These are phyloP conservation scores for Sporothrix euskadiensis DNA, from an alignment of 2,329 filamentous ascomycete genomes.

Conservation along the genomic window DNA sequence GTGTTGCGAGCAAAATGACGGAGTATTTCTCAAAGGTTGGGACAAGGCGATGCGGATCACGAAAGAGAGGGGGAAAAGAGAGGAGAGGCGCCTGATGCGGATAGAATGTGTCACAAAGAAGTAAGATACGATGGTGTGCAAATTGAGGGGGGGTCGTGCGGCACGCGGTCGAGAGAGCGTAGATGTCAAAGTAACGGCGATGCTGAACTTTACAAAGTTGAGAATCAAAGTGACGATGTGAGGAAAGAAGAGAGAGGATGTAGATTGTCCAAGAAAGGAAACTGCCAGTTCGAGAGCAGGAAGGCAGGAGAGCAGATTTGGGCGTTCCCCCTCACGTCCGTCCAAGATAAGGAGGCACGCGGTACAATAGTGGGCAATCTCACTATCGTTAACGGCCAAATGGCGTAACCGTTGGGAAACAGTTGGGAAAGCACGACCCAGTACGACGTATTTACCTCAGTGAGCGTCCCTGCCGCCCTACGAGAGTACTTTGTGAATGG, in stretches of 20 bases:
- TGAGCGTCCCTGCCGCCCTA: background rate
- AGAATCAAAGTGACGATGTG: background rate
- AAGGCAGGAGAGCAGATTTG: conserved; percentile 12
- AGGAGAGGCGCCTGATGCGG: conserved; percentile 1
- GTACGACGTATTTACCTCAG: background rate
- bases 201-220: background rate
- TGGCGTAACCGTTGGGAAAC: conserved; percentile 9
- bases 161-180: background rate
- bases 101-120: background rate
- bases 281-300: background rate
- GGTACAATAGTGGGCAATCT: conserved; percentile 10
- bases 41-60: background rate
- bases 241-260: background rate
- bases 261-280: conserved; percentile 7
- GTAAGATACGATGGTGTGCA: background rate
- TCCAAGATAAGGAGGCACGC: conserved; percentile 26
- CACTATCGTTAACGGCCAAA: conserved; percentile 3
- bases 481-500: background rate
- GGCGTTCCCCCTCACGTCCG: conserved; percentile 1
- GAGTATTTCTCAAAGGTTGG: background rate
- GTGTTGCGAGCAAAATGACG: background rate
- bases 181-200: background rate
- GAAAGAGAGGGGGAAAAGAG: background rate
- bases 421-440: background rate
- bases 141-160: background rate